These are phyloP conservation scores for Lactarius indigo DNA, from an alignment of 768 basidiomycete genomes.

Conservation along the genomic window DNA sequence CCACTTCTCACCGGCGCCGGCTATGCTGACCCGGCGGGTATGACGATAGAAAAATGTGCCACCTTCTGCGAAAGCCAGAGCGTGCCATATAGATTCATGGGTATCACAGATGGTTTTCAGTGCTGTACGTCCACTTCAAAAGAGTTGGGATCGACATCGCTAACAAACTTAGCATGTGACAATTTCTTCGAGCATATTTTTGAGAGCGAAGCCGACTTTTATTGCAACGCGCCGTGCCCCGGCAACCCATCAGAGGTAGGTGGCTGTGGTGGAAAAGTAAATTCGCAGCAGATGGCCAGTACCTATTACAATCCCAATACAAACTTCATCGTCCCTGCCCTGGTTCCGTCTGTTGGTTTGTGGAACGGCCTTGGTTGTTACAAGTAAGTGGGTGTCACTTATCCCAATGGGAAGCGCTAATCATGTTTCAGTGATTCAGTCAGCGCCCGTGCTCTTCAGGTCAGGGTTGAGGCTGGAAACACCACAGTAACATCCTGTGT, in stretches of 20 bases:
- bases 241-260: slow-evolving; percentile 55
- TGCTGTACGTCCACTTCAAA: slow-evolving; percentile 42
- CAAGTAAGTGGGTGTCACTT: slow-evolving; percentile 40
- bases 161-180: neutral
- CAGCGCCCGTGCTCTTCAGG: neutral
- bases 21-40: slow-evolving; percentile 44
- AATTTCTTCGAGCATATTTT: slow-evolving; percentile 42
- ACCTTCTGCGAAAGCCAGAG: slow-evolving; percentile 40
- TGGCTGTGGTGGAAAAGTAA: slow-evolving; percentile 44
- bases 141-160: too few species aligned
- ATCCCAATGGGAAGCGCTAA: neutral
- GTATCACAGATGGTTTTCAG: slow-evolving; percentile 59
- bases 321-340: slow-evolving; percentile 43
- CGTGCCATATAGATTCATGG: slow-evolving; percentile 52
- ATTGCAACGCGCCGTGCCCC: slow-evolving; percentile 57
- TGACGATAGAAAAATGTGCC: slow-evolving; percentile 57
- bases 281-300: slow-evolving; percentile 37
- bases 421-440: neutral
- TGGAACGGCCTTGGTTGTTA: slow-evolving; percentile 73
- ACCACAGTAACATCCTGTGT: neutral
- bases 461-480: neutral
- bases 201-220: slow-evolving; percentile 37
- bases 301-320: slow-evolving; percentile 50
- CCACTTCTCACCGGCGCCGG: slow-evolving; percentile 47
- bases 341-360: slow-evolving; percentile 50